These are phyloP conservation scores for Lactarius indigo DNA, from an alignment of 768 basidiomycete genomes.

Conservation along the genomic window DNA sequence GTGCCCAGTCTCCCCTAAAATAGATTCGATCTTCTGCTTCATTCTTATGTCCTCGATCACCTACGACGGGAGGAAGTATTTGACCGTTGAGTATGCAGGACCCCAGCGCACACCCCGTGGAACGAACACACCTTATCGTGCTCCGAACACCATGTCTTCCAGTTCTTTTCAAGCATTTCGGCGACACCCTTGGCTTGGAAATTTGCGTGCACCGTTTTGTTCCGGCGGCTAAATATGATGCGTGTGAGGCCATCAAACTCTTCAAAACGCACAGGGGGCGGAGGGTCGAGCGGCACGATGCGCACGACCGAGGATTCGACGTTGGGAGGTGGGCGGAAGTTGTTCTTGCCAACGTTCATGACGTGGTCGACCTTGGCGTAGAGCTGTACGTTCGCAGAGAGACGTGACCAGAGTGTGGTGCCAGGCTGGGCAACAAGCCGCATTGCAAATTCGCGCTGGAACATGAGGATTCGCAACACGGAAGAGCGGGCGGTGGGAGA, in stretches of 20 bases:
- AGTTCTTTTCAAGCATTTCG: conserved; percentile 75
- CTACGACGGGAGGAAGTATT: background rate
- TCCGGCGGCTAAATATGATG: conserved; percentile 84
- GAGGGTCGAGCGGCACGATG: conserved; percentile 88
- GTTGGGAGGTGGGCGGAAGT: conserved; percentile 87
- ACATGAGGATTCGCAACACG: conserved; percentile 97
- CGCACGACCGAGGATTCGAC: conserved; percentile 94
- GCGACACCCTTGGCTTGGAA: conserved; percentile 94
- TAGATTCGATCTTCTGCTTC: conserved; percentile 21
- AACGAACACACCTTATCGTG: conserved; percentile 45
- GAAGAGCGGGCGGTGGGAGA: conserved; percentile 57
- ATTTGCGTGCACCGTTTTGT: conserved; percentile 85
- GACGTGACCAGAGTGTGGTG: conserved; percentile 84
- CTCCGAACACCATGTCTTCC: conserved; percentile 87
- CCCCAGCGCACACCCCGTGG: background rate
- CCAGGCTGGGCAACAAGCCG: conserved; percentile 85
- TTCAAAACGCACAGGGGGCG: conserved; percentile 83
- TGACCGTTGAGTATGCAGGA: background rate
- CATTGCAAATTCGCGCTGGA: conserved; percentile 96
- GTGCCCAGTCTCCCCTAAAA: conserved; percentile 23
- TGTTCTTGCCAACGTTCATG: conserved; percentile 95
- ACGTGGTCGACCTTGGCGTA: conserved; percentile 96
- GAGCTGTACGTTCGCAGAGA: conserved; percentile 96
- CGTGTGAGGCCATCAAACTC: conserved; percentile 63
- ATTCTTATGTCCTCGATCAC: background rate